Evolutionary conservation across 176 grass and related monocot genomes (phyloP).

Genomic region (Miscanthus lutarioriparius): DNA sequence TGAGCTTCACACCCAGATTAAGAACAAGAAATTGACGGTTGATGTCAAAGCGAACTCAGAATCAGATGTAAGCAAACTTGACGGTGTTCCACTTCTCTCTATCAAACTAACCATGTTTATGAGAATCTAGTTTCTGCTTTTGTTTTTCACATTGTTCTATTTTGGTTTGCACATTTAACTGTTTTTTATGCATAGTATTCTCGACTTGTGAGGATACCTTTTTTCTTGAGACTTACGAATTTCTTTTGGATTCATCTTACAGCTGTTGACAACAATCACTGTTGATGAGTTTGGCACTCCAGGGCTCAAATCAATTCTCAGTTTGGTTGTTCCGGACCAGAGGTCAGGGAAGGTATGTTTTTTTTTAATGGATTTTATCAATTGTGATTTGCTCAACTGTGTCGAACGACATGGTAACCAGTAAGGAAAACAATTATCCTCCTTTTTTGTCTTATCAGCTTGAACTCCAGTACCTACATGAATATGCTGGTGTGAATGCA

Average conservation of each 20-base stretch:
- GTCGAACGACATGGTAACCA: constrained; percentile 1
- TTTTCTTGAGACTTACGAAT: not conserved
- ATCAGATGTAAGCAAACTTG: constrained; percentile 52
- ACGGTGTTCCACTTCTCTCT: not conserved
- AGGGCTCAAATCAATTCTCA: constrained; percentile 71
- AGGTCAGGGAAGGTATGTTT: constrained; percentile 70
- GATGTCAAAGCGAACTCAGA: constrained; percentile 77
- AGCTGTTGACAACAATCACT: constrained; percentile 71
- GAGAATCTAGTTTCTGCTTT: not conserved
- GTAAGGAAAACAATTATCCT: not conserved
- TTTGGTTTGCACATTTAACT: not conserved
- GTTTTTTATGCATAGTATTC: not conserved
- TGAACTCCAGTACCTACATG: constrained; percentile 74
- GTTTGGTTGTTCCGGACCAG: constrained; percentile 73
- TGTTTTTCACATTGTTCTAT: not conserved
- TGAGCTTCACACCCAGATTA: constrained; percentile 68
- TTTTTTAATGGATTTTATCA: not conserved
- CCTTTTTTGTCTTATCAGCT: constrained; percentile 47
- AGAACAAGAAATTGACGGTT: constrained; percentile 70
- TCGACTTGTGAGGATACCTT: not conserved
- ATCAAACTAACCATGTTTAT: not conserved
- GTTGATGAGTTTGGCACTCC: constrained; percentile 60
- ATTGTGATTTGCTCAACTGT: not conserved
- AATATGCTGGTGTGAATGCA: constrained; percentile 61
- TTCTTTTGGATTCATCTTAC: constrained; percentile 24